A percentile compares a stretch with the other conserved stretches of the same genome.
These are phyloP conservation scores for Metarhizium sp. DNA, from an alignment of 2,329 filamentous ascomycete species.

Conservation along the genomic window DNA sequence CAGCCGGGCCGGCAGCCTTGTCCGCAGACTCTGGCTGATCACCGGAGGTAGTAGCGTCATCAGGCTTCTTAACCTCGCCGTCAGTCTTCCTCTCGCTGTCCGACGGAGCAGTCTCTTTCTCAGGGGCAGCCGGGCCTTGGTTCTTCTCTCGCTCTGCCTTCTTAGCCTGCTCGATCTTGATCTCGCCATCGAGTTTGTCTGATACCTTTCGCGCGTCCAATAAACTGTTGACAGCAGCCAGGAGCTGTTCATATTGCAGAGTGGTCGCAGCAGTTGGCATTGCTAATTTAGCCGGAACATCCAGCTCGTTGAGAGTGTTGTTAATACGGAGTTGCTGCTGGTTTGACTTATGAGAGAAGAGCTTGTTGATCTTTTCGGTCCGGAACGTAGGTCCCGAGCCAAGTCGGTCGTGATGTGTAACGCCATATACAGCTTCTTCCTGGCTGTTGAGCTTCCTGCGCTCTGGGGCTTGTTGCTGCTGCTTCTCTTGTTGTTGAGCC, in stretches of 20 bases:
- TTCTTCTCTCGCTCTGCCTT: constrained; percentile 41
- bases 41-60: constrained; percentile 3
- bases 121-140: constrained; percentile 4
- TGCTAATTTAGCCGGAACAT: constrained; percentile 58
- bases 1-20: constrained; percentile 11
- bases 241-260: constrained; percentile 60
- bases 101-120: background rate
- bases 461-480: constrained; percentile 30
- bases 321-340: constrained; percentile 68
- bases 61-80: constrained; percentile 8
- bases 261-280: constrained; percentile 69
- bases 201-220: constrained; percentile 65
- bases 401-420: constrained; percentile 76
- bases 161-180: constrained; percentile 50
- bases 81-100: background rate
- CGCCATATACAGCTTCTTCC: constrained; percentile 73
- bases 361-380: constrained; percentile 70
- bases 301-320: constrained; percentile 61
- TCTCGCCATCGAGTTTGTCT: constrained; percentile 68
- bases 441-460: constrained; percentile 64
- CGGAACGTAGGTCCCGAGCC: constrained; percentile 84
- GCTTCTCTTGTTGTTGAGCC: constrained; percentile 25
- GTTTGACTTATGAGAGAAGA: constrained; percentile 67
- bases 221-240: constrained; percentile 57
- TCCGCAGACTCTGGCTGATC: constrained; percentile 12